Evolutionary conservation across 2,329 filamentous ascomycete genomes (phyloP).

Genomic region (Aspergillus quadrilineatus): DNA sequence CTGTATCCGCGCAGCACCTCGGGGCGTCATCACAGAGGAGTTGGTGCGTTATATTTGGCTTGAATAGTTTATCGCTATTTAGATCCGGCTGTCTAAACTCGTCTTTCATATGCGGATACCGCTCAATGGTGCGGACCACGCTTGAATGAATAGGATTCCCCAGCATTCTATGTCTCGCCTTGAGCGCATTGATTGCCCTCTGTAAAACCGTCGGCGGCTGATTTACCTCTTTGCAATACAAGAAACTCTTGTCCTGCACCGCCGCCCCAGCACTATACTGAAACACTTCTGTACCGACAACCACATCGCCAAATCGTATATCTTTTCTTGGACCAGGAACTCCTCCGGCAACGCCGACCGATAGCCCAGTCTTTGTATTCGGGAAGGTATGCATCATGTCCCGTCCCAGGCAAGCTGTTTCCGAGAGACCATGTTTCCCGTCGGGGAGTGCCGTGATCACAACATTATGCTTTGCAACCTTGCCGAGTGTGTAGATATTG

Average conservation of each 20-base stretch:
- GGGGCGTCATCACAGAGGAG: too few species aligned
- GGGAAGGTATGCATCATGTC: slow-evolving; percentile 26
- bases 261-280: not conserved
- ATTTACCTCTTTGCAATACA: not conserved
- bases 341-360: slow-evolving; percentile 29
- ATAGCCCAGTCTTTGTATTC: slow-evolving; percentile 18
- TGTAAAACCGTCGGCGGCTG: not conserved
- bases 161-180: not conserved
- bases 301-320: slow-evolving; percentile 9
- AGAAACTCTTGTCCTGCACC: not conserved
- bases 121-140: not conserved
- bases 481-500: slow-evolving; percentile 29
- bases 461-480: slow-evolving; percentile 26
- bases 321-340: slow-evolving; percentile 19
- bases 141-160: not conserved
- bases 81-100: not conserved
- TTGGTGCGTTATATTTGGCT: not conserved
- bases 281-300: not conserved
- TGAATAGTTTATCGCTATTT: not conserved
- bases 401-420: slow-evolving; percentile 20
- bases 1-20: too few species aligned
- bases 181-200: not conserved
- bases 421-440: slow-evolving; percentile 23
- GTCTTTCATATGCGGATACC: not conserved
- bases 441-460: slow-evolving; percentile 25